A percentile compares a stretch with the other conserved stretches of the same genome.
These are phyloP conservation scores for Candida nitratophila DNA, from an alignment of 805 yeast genomes.

Conservation along the genomic window DNA sequence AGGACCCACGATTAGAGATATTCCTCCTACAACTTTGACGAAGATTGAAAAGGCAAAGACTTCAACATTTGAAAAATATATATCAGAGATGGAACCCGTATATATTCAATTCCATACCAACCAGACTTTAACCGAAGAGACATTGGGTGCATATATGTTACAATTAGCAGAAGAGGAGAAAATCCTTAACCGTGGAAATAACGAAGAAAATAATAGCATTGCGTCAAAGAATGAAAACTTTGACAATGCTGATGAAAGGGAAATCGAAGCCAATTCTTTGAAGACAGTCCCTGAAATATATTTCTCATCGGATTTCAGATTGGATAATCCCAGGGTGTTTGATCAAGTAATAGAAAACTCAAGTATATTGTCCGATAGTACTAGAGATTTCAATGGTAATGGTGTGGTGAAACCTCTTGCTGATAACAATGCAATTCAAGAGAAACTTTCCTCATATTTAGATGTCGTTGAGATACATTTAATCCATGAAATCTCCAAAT, in stretches of 20 bases:
- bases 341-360: slow-evolving; percentile 62
- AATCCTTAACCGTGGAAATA: slow-evolving; percentile 3
- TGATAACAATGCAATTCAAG: slow-evolving; percentile 58
- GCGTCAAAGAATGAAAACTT: slow-evolving; percentile 14
- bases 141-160: slow-evolving; percentile 29
- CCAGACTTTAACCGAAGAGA: slow-evolving; percentile 35
- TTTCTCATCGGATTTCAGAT: slow-evolving; percentile 58
- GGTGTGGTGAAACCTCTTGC: slow-evolving; percentile 32
- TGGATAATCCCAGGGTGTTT: slow-evolving; percentile 86
- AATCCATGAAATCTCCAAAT: slow-evolving; percentile 74
- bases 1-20: slow-evolving; percentile 74
- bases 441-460: slow-evolving; percentile 70
- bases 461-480: slow-evolving; percentile 80
- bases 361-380: slow-evolving; percentile 27
- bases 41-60: slow-evolving; percentile 40
- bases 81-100: slow-evolving; percentile 35
- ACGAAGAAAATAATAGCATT: neutral
- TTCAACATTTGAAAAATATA: slow-evolving; percentile 36
- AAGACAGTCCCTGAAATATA: slow-evolving; percentile 61
- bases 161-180: slow-evolving; percentile 18
- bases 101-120: slow-evolving; percentile 37
- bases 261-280: slow-evolving; percentile 22
- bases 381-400: slow-evolving; percentile 23
- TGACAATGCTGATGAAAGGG: slow-evolving; percentile 2
- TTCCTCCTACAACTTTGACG: slow-evolving; percentile 70